Percentiles rank a stretch among this genome's conserved stretches.
phyloP scores from a whole-genome alignment of 768 basidiomycete genomes.

The Lactifluus subvellereus region DNA sequence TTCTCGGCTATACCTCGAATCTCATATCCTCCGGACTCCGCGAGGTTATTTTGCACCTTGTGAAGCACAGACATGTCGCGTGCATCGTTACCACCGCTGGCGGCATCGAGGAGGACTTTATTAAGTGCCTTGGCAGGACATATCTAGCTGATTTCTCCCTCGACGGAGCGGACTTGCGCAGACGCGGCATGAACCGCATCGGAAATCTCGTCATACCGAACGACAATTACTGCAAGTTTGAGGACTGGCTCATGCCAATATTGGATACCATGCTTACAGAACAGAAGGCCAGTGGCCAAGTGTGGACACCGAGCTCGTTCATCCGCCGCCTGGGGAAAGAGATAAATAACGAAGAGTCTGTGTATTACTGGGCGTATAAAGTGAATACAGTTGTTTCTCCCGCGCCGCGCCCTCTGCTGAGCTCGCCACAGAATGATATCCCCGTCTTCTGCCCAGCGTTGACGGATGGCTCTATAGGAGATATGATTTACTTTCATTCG shows the following conservation, averaged over 20 bases:
- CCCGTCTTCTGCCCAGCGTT: conserved; percentile 98
- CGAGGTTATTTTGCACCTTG: conserved; percentile 87
- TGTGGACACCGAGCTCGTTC: conserved; percentile 94
- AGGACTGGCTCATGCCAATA: conserved; percentile 98
- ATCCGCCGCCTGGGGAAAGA: conserved; percentile 93
- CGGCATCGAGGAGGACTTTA: conserved; percentile 97
- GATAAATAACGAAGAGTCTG: conserved; percentile 93
- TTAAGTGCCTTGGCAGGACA: conserved; percentile 97
- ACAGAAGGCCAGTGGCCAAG: conserved; percentile 59
- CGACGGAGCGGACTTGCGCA: conserved; percentile 82
- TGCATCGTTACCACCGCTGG: conserved; percentile 96
- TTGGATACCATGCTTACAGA: conserved; percentile 86
- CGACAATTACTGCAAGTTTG: conserved; percentile 98
- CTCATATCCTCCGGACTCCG: conserved; percentile 96
- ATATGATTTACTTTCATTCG: conserved; percentile 99
- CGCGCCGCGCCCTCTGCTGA: conserved; percentile 22
- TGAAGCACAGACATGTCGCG: conserved; percentile 85
- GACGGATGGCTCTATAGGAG: conserved; percentile 96
- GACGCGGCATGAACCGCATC: conserved; percentile 91
- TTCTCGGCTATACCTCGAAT: conserved; percentile 98
- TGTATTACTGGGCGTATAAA: conserved; percentile 99
- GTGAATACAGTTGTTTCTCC: conserved; percentile 44
- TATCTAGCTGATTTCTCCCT: conserved; percentile 91
- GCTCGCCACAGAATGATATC: conserved; percentile 77
- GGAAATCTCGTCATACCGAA: conserved; percentile 96